Percentiles rank a stretch among this genome's conserved stretches.
These are phyloP conservation scores for Dipteronia dyeriana DNA, from an alignment of 345 rosid genomes.

Conservation along the genomic window DNA sequence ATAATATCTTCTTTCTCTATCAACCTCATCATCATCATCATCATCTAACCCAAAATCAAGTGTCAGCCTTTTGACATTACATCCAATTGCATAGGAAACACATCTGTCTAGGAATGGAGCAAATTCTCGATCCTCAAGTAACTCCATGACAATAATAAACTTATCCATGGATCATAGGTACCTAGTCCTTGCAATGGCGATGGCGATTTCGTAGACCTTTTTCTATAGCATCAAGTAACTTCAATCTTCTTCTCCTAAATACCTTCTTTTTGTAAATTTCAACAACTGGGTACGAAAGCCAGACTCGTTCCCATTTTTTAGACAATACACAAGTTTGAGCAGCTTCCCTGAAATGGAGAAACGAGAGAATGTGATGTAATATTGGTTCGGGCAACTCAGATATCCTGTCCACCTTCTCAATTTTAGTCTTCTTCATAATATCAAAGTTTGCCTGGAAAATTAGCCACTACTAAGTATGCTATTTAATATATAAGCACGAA, in stretches of 20 bases:
- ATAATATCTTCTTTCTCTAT: neutral
- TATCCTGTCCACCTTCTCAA: neutral
- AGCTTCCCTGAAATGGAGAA: neutral
- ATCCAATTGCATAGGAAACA: neutral
- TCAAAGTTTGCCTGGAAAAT: neutral
- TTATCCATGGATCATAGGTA: neutral
- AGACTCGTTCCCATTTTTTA: slow-evolving; percentile 4
- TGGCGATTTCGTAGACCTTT: neutral
- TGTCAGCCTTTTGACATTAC: neutral
- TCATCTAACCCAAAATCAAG: neutral
- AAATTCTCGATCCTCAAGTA: neutral
- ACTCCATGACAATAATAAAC: neutral
- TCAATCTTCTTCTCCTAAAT: neutral
- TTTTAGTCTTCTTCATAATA: neutral
- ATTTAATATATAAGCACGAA: too few relatives aligned
- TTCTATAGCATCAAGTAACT: neutral
- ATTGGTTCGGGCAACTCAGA: slow-evolving; percentile 5
- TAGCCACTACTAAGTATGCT: too few relatives aligned
- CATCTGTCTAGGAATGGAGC: neutral
- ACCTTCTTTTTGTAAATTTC: neutral
- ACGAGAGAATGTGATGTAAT: neutral
- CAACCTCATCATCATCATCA: too few relatives aligned
- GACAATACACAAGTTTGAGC: slow-evolving; percentile 6
- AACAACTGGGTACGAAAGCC: neutral
- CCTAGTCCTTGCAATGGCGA: neutral